Conservation (phyloP, 2,329 filamentous ascomycete genomes). For the Juglanconis sp. region DNA sequence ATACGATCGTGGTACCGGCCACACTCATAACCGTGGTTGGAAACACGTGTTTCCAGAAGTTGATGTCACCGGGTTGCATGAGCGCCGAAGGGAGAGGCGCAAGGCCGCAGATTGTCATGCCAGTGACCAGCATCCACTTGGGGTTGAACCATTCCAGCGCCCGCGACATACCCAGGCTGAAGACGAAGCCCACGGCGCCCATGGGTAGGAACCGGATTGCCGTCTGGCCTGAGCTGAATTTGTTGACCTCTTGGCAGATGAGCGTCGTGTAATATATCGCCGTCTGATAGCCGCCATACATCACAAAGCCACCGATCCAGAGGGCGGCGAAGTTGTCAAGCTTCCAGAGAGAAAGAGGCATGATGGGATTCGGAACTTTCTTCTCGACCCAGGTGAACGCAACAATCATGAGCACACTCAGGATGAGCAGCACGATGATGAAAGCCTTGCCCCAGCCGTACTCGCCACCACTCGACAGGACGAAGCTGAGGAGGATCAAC, state of each 20-base stretch:
- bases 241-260: constrained; percentile 36
- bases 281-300: constrained; percentile 40
- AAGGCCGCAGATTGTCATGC: constrained; percentile 32
- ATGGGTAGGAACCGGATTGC: constrained; percentile 39
- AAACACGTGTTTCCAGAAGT: constrained; percentile 36
- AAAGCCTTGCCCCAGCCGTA: constrained; percentile 44
- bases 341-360: constrained; percentile 43
- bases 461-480: constrained; percentile 41
- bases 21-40: constrained; percentile 37
- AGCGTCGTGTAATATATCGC: constrained; percentile 41
- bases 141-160: constrained; percentile 36
- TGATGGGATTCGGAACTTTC: constrained; percentile 41
- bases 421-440: constrained; percentile 38
- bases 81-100: constrained; percentile 32
- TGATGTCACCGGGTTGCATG: constrained; percentile 19
- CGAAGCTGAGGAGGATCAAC: constrained; percentile 41
- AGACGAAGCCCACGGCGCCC: constrained; percentile 36
- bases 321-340: constrained; percentile 42
- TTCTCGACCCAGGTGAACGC: constrained; percentile 39
- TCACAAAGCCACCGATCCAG: constrained; percentile 42
- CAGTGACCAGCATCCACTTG: constrained; percentile 33
- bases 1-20: constrained; percentile 36
- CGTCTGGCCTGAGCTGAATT: constrained; percentile 35
- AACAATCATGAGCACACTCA: constrained; percentile 35
- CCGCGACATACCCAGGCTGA: constrained; percentile 32